Evolutionary conservation across 331 rosid species (phyloP).

Genomic region (Quercus lobata): DNA sequence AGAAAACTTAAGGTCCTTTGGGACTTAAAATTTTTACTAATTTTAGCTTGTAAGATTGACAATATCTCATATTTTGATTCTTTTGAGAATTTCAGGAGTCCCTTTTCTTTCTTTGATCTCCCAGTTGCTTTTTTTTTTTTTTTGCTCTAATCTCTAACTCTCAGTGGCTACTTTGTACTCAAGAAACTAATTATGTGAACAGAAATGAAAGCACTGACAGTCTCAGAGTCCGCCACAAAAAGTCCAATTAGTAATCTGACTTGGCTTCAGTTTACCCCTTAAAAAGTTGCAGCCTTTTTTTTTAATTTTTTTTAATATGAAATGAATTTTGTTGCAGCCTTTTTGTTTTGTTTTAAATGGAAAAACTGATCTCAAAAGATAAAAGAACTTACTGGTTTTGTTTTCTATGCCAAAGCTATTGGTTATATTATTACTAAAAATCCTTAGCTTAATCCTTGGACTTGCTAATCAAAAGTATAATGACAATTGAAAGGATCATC

Average conservation of each 20-base stretch:
- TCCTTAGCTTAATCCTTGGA: conserved; percentile 23
- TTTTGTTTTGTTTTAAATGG: not conserved
- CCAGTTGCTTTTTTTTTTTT: not conserved
- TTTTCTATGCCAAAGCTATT: conserved; percentile 30
- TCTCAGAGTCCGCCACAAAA: not conserved
- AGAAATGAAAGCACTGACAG: not conserved
- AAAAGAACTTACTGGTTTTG: not conserved
- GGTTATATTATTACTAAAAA: conserved; percentile 17
- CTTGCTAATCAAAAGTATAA: conserved; percentile 16
- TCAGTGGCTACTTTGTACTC: conserved; percentile 9
- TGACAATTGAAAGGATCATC: not conserved
- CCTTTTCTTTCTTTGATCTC: conserved; percentile 17
- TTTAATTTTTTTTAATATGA: not conserved
- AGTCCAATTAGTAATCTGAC: not conserved
- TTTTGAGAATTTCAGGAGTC: conserved; percentile 12
- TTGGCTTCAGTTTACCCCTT: not conserved
- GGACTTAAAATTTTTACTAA: conserved; percentile 21
- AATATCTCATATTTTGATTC: conserved; percentile 17
- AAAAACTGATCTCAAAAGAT: not conserved
- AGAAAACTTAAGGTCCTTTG: conserved; percentile 19
- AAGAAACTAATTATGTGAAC: conserved; percentile 6
- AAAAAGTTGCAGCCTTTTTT: not conserved
- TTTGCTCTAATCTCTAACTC: not conserved
- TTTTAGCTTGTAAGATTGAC: conserved; percentile 26
- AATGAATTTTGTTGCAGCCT: not conserved